Conservation (phyloP, 768 basidiomycete species). For the Mrakia hoshinonis region DNA sequence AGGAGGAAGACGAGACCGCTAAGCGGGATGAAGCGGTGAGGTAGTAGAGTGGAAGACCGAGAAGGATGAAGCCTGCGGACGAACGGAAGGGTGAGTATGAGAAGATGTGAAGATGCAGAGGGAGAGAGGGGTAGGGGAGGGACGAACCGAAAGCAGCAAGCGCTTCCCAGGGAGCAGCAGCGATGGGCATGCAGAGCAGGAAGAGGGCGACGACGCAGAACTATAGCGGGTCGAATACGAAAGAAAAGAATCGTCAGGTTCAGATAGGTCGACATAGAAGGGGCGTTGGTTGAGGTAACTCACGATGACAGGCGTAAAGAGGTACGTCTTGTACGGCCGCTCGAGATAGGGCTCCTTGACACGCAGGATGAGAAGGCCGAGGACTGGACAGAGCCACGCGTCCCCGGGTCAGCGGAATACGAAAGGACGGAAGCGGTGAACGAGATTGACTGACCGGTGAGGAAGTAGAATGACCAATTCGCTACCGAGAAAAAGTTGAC, state of each 20-base stretch:
- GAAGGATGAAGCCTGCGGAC: constrained; percentile 12
- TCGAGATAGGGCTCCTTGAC: constrained; percentile 83
- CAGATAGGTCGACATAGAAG: no score
- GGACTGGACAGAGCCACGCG: constrained; percentile 48
- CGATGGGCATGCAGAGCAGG: constrained; percentile 84
- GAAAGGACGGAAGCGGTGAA: constrained; percentile 46
- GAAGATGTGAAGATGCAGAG: not conserved
- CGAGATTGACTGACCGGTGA: constrained; percentile 47
- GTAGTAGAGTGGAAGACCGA: constrained; percentile 24
- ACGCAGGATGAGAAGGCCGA: constrained; percentile 46
- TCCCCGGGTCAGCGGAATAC: not conserved
- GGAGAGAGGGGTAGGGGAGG: not conserved
- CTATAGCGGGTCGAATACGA: not conserved
- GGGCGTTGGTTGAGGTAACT: not conserved
- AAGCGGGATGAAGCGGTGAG: constrained; percentile 15
- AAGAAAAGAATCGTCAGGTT: not conserved
- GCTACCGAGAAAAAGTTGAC: constrained; percentile 28
- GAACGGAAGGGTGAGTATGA: no score
- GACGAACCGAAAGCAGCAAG: constrained; percentile 67
- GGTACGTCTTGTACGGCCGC: constrained; percentile 46
- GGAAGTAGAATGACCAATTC: constrained; percentile 42
- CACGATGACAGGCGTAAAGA: constrained; percentile 15
- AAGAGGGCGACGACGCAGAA: constrained; percentile 59
- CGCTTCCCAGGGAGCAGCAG: constrained; percentile 84
- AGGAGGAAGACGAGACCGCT: not conserved